Evolutionary conservation across 129 eudicot genomes (phyloP).

Genomic region (Centaurea solstitialis): DNA sequence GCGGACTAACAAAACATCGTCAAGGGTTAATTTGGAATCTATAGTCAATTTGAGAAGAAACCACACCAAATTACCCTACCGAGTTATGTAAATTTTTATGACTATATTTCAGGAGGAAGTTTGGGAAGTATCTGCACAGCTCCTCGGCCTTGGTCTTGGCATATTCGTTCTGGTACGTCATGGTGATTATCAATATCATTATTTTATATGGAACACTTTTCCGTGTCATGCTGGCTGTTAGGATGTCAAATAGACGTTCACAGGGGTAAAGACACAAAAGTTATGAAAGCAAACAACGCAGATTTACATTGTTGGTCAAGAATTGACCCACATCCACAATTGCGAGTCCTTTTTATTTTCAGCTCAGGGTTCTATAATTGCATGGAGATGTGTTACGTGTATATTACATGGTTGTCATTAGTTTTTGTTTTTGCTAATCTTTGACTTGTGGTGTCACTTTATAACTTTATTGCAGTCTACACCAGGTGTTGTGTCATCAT

Average conservation of each 20-base stretch:
- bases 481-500: slow-evolving; percentile 72
- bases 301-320: background rate
- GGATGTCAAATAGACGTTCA: background rate
- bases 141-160: slow-evolving; percentile 91
- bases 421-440: background rate
- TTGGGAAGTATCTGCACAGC: slow-evolving; percentile 99
- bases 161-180: slow-evolving; percentile 67
- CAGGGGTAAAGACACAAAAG: background rate
- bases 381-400: background rate
- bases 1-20: background rate
- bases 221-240: background rate
- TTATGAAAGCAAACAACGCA: background rate
- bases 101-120: slow-evolving; percentile 79
- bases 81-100: slow-evolving; percentile 15
- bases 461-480: slow-evolving; percentile 57
- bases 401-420: background rate
- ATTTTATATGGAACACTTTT: background rate
- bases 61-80: background rate
- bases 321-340: too few species aligned
- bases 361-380: background rate
- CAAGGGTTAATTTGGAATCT: slow-evolving; percentile 3
- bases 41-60: background rate
- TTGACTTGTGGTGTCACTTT: slow-evolving; percentile 2
- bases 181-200: background rate
- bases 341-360: background rate